phyloP scores from a whole-genome alignment of 371 early-diverging fungal genomes.

The Nosema muscidifuracis region DNA sequence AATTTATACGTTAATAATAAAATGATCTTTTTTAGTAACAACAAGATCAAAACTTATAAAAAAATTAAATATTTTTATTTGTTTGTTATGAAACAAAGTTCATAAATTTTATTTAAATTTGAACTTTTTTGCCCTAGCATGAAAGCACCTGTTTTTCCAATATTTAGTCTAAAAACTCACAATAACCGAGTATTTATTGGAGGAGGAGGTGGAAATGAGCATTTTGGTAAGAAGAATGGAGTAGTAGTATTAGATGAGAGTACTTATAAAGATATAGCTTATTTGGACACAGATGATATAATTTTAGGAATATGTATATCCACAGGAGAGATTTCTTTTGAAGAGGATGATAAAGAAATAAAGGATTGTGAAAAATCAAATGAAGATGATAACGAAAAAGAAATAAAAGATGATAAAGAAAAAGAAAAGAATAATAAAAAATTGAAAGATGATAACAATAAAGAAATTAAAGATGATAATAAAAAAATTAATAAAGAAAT shows the following conservation, averaged over 20 bases:
- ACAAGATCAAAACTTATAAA: too few species aligned
- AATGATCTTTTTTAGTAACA: too few species aligned
- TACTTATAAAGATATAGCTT: slow-evolving; percentile 4
- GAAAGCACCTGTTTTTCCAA: slow-evolving; percentile 42
- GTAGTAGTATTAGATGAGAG: slow-evolving; percentile 22
- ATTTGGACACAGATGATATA: slow-evolving; percentile 44
- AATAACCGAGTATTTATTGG: slow-evolving; percentile 31
- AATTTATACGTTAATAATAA: too few species aligned
- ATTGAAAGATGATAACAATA: background rate
- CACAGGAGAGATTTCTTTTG: background rate
- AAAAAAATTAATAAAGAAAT: too few species aligned
- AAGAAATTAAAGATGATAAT: background rate
- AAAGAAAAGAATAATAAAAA: too few species aligned
- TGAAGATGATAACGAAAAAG: background rate
- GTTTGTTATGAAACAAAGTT: too few species aligned
- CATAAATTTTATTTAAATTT: too few species aligned
- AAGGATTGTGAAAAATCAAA: background rate
- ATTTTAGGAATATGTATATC: slow-evolving; percentile 22
- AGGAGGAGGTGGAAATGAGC: slow-evolving; percentile 56
- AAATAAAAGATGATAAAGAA: background rate
- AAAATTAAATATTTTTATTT: too few species aligned
- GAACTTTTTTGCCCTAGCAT: background rate
- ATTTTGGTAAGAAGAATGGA: slow-evolving; percentile 57
- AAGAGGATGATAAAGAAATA: slow-evolving; percentile 3
- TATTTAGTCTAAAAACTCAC: slow-evolving; percentile 41